A percentile compares a stretch with the other conserved stretches of the same genome.
phyloP scores from a whole-genome alignment of 2,329 filamentous ascomycete genomes.

The Penicillium carneum region DNA sequence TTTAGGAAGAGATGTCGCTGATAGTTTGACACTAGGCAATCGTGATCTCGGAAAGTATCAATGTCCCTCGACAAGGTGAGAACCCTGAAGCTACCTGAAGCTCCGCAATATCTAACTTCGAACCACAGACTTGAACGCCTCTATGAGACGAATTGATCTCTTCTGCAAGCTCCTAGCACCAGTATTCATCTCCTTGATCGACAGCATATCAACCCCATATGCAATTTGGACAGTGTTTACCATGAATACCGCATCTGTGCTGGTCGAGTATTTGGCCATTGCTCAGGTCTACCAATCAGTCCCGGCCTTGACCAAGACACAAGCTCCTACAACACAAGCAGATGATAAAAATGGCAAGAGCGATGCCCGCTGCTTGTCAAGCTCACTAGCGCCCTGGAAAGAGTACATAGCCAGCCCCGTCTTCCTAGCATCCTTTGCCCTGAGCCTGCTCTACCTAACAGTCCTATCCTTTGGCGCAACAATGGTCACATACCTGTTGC shows the following conservation, averaged over 20 bases:
- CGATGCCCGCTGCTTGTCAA: not conserved
- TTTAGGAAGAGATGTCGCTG: not conserved
- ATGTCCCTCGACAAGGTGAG: conserved; percentile 53
- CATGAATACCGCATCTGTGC: conserved; percentile 50
- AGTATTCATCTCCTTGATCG: conserved; percentile 59
- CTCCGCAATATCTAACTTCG: conserved; percentile 12
- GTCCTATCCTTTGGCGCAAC: conserved; percentile 63
- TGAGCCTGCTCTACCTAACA: conserved; percentile 62
- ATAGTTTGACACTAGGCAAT: conserved; percentile 34
- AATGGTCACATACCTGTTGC: conserved; percentile 64
- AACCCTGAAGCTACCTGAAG: not conserved
- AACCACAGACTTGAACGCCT: conserved; percentile 56
- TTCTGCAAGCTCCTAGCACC: conserved; percentile 65
- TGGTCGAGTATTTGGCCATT: conserved; percentile 53
- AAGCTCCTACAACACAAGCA: conserved; percentile 33
- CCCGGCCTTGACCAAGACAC: conserved; percentile 25
- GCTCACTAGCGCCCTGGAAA: conserved; percentile 32
- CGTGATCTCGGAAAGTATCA: conserved; percentile 41
- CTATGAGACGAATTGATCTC: conserved; percentile 65
- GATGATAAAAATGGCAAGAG: not conserved
- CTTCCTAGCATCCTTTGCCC: conserved; percentile 57
- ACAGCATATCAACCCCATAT: conserved; percentile 52
- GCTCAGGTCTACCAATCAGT: conserved; percentile 38
- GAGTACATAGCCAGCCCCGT: conserved; percentile 41
- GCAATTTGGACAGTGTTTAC: conserved; percentile 58